Conservation (phyloP, 148 eudicot species). For the Diospyros lotus region DNA sequence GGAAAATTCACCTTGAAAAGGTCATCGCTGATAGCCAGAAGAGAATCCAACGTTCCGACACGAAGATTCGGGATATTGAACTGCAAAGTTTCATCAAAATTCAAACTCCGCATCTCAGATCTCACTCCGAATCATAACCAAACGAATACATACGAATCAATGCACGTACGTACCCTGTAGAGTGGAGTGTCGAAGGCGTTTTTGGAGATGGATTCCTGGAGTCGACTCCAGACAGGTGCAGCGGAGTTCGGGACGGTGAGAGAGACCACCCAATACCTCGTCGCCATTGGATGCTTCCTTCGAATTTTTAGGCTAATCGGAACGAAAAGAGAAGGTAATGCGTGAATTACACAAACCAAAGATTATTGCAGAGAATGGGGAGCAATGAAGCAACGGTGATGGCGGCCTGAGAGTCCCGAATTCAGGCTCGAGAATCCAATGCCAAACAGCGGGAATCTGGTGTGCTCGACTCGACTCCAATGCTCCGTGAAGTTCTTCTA, state of each 20-base stretch:
- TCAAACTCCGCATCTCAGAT: background rate
- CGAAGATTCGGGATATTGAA: slow-evolving; percentile 97
- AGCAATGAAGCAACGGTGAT: too few species aligned
- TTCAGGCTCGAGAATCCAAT: too few species aligned
- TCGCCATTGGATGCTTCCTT: slow-evolving; percentile 54
- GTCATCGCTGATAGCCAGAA: slow-evolving; percentile 81
- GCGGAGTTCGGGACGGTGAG: slow-evolving; percentile 64
- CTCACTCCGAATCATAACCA: background rate
- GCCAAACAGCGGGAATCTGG: too few species aligned
- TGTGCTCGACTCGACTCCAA: too few species aligned
- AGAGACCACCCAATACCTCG: slow-evolving; percentile 85
- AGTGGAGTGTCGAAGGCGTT: slow-evolving; percentile 82
- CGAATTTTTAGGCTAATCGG: too few species aligned
- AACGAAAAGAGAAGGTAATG: too few species aligned
- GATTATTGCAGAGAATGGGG: too few species aligned
- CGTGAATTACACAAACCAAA: too few species aligned
- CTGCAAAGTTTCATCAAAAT: slow-evolving; percentile 37
- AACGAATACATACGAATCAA: background rate
- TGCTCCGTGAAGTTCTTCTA: too few species aligned
- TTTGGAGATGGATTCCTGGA: slow-evolving; percentile 84
- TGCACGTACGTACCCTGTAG: slow-evolving; percentile 43
- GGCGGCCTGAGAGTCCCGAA: too few species aligned
- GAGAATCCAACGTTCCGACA: slow-evolving; percentile 88
- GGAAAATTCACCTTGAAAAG: slow-evolving; percentile 56
- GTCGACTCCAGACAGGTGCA: slow-evolving; percentile 62